Evolutionary conservation across 495 filamentous ascomycete species (phyloP).

Genomic region (Penicillium fimorum): DNA sequence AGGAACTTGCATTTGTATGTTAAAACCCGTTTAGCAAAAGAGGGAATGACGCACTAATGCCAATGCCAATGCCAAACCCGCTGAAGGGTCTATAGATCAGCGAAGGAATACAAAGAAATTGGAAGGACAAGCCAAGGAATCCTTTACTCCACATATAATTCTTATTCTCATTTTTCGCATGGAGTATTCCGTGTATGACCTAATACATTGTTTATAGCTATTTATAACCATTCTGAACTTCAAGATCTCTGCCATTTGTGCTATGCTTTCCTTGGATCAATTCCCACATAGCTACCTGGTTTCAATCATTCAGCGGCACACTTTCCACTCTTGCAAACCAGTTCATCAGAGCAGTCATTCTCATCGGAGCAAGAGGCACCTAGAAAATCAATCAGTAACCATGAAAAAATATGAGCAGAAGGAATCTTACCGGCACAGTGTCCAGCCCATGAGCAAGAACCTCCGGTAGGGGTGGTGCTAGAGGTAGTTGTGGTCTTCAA

Average conservation of each 20-base stretch:
- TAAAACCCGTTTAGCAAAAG: no score
- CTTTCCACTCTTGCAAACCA: conserved; percentile 21
- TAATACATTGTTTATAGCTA: not conserved
- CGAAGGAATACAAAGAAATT: no score
- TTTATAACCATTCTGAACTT: not conserved
- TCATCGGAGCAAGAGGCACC: conserved; percentile 23
- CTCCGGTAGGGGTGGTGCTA: conserved; percentile 1
- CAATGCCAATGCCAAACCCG: no score
- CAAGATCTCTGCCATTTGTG: not conserved
- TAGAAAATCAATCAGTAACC: not conserved
- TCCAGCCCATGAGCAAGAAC: conserved; percentile 20
- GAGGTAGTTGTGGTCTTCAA: conserved; percentile 4
- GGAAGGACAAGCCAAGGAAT: no score
- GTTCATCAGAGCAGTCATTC: conserved; percentile 20
- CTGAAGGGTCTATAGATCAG: no score
- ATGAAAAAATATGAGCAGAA: not conserved
- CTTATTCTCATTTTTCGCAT: no score
- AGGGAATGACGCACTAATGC: no score
- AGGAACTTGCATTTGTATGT: no score
- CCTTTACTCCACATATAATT: no score
- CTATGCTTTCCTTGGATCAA: not conserved
- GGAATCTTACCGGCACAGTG: conserved; percentile 22
- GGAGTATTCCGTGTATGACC: no score
- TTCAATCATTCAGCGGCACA: conserved; percentile 15
- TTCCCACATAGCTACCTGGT: not conserved